Base-by-base conservation (phyloP, 2,329 filamentous ascomycete genomes). In the Trichoderma pleuroti region DNA sequence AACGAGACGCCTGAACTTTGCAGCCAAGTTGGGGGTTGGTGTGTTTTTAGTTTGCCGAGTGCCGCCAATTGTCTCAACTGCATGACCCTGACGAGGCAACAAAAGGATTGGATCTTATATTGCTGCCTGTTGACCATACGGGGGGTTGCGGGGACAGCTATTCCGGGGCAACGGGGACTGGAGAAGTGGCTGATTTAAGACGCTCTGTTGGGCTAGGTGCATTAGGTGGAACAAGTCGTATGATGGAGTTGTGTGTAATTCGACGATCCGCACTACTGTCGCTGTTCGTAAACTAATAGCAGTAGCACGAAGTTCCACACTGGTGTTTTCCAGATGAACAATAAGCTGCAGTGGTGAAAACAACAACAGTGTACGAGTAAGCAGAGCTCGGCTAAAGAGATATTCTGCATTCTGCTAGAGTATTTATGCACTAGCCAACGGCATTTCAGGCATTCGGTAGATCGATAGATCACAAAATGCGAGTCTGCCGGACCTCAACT, bases 91-190 rank as follows among this genome's bases (percentile, higher is more conserved):
- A 49, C 24, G 12, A 49, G 21, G 36, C 26, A 59, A 56, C 18
- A 12, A 66, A 66, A 52, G n/a, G 28, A 18, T 49, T 60, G n/a
- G n/a, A n/a, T 26, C 46, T 60, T 61, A 52, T 61, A 68, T 46
- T 61, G 65, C 65, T 68, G 65, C 65, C 65, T 68, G 46, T 66
- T 57, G 32, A 21, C 16, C 14, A 21, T 28, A 28, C 46, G 34
- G 54, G 52, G 52, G 52, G 26, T 59, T 46, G 65, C 56, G 56
- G 56, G 28, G 30, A 34, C 36, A 52, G 54, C 56, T 61, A 34
- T 68, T 68, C 65, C 54, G 52, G 65, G 39, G 39, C 39, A 42
- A n/a, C 39, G 39, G 39, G 65, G 54, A 68, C 32, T 28, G 56
- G 32, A 26, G 32, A 26, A 34, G 56, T 49, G 56, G 65, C 65